A percentile compares a stretch with the other conserved stretches of the same genome.
phyloP scores from a whole-genome alignment of 139 green algal genomes.

The Haematococcus lacustris region DNA sequence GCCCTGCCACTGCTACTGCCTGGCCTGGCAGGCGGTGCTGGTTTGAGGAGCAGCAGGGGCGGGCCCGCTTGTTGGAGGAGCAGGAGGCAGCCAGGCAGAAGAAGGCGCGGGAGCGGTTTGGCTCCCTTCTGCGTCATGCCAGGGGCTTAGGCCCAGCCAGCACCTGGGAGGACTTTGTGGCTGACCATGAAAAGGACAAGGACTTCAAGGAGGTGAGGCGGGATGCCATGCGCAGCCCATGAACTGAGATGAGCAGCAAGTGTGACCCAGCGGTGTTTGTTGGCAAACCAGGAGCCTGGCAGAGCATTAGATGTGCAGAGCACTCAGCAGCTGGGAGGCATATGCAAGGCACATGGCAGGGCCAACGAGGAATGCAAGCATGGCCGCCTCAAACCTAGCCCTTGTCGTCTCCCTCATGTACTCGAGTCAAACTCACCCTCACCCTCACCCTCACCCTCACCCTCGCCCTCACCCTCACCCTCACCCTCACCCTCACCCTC shows the following conservation, averaged over 20 bases:
- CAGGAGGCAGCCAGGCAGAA: slow-evolving; percentile 19
- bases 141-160: slow-evolving; percentile 28
- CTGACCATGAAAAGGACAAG: background rate
- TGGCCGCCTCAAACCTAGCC: background rate
- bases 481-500: no score
- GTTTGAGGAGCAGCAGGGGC: slow-evolving; percentile 51
- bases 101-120: slow-evolving; percentile 35
- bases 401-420: background rate
- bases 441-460: no score
- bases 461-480: no score
- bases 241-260: background rate
- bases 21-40: slow-evolving; percentile 34
- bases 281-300: background rate
- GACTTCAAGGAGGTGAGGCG: slow-evolving; percentile 7
- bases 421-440: no score
- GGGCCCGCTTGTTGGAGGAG: slow-evolving; percentile 30
- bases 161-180: slow-evolving; percentile 37
- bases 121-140: slow-evolving; percentile 35
- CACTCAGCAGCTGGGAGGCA: no score
- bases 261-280: background rate
- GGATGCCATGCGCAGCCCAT: no score
- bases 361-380: no score
- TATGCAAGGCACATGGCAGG: no score
- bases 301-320: no score
- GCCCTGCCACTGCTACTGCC: no score